These are phyloP conservation scores for Globisporangium ultimum DNA, from an alignment of 352 stramenopile species.

Conservation along the genomic window DNA sequence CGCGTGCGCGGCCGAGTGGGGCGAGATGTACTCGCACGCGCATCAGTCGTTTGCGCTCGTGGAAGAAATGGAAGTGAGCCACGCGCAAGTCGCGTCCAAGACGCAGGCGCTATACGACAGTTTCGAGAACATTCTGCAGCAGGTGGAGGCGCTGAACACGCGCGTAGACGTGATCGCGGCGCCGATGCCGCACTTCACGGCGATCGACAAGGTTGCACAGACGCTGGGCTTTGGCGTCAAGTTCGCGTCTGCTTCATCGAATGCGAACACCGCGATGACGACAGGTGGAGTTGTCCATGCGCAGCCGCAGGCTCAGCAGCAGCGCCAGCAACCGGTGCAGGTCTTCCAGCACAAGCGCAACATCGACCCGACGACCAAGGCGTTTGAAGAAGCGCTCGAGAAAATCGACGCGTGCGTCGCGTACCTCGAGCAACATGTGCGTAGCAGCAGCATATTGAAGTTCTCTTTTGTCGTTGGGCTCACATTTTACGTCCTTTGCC, in stretches of 20 bases:
- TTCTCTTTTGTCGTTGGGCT: neutral
- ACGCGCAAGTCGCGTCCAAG: conserved; percentile 70
- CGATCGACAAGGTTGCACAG: conserved; percentile 50
- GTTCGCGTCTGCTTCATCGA: conserved; percentile 37
- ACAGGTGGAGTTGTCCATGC: neutral
- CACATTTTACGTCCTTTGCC: conserved; percentile 6
- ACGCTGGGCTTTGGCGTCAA: conserved; percentile 69
- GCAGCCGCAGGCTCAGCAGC: neutral
- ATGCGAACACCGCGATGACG: no score
- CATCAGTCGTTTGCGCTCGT: conserved; percentile 62
- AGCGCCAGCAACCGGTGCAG: conserved; percentile 39
- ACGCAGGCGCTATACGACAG: conserved; percentile 74
- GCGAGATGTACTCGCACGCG: conserved; percentile 44
- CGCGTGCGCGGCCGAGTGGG: conserved; percentile 33
- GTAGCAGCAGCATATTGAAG: conserved; percentile 1
- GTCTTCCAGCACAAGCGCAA: conserved; percentile 74
- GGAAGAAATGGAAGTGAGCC: conserved; percentile 78
- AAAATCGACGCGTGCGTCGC: conserved; percentile 65
- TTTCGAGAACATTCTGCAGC: conserved; percentile 65
- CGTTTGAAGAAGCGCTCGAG: conserved; percentile 59
- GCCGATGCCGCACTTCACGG: conserved; percentile 72
- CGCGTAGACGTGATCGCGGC: conserved; percentile 59
- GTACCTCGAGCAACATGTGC: conserved; percentile 70
- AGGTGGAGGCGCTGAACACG: conserved; percentile 57
- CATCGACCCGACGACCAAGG: conserved; percentile 63